Evolutionary conservation across 306 rosid genomes (phyloP).

Genomic region (Astragalus glycyphyllos): DNA sequence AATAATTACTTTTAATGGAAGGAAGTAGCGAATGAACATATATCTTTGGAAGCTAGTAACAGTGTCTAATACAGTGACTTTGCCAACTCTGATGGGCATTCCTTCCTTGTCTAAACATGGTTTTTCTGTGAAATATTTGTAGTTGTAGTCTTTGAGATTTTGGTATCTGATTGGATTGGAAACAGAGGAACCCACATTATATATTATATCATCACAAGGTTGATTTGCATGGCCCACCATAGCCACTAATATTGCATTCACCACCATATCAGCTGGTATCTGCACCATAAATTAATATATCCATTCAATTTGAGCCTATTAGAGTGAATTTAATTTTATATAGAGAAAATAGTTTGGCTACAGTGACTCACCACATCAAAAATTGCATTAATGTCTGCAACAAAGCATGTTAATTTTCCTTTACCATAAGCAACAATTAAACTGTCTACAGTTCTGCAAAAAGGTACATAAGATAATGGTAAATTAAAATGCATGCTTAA

Average conservation of each 20-base stretch:
- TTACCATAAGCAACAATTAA: slow-evolving; percentile 70
- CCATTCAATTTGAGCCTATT: no score
- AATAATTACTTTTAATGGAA: slow-evolving; percentile 62
- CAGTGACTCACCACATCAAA: slow-evolving; percentile 54
- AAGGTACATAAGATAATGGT: not conserved
- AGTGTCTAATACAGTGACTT: slow-evolving; percentile 44
- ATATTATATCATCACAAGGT: slow-evolving; percentile 48
- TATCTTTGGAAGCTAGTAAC: slow-evolving; percentile 72
- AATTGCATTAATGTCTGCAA: slow-evolving; percentile 47
- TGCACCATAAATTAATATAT: slow-evolving; percentile 29
- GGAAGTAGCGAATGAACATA: slow-evolving; percentile 63
- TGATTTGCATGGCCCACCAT: slow-evolving; percentile 60
- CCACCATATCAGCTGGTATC: slow-evolving; percentile 90
- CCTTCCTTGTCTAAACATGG: slow-evolving; percentile 73
- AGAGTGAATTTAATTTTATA: not conserved
- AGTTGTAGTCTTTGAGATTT: slow-evolving; percentile 42
- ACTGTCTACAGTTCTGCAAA: slow-evolving; percentile 76
- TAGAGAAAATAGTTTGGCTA: not conserved
- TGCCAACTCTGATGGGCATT: slow-evolving; percentile 55
- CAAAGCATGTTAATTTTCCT: slow-evolving; percentile 66
- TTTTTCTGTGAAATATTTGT: slow-evolving; percentile 60
- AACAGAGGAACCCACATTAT: slow-evolving; percentile 73
- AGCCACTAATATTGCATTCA: slow-evolving; percentile 63
- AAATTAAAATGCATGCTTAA: not conserved
- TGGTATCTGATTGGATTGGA: slow-evolving; percentile 53